Evolutionary conservation across 2,329 filamentous ascomycete genomes (phyloP), one percentile per base, ranked within the genome.

Genomic region (Sporothrix mexicana): DNA sequence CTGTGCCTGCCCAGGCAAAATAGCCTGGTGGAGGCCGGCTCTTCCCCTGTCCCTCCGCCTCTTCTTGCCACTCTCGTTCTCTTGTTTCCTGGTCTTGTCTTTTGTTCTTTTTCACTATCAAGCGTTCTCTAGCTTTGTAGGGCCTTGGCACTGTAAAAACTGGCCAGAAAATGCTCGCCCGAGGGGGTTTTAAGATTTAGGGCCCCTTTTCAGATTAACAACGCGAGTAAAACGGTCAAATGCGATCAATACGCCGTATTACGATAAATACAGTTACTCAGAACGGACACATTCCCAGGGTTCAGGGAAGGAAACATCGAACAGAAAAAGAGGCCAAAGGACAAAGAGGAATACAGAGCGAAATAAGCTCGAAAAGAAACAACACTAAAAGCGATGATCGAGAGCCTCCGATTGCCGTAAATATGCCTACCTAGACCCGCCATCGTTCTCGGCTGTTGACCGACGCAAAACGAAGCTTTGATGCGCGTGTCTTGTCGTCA

Each of bases 171-270:
- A 62, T 17, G 25, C 5, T 13, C 25, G 23, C 30, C 30, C 55
- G 25, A 61, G 57, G 23, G 15, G 55, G 55, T 4, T 43, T 17
- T 43, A 43, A 45, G 41, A 45, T 64, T 45, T 43, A 43, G 30
- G 30, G 30, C 4, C 7, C 30, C 7, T 36, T 36, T 36, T 36
- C 17, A 64, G 15, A 20, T n/a, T 23, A 41, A 20, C 36, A 45
- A n/a, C 20, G 12, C 9, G 13, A 23, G 8, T 43, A 23, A 23
- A 45, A 49, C 47, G 17, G 15, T 20, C 10, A 8, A 47, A 66
- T 47, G 36, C 41, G 61, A 66, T 45, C 43, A 66, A 66, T 66
- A 66, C 62, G 62, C 36, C 36, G 36, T 64, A 45, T 43, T 64
- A 36, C 25, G 3, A 36, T 1, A 36, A 36, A 36, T 36, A 17